Base-by-base conservation (phyloP, 2,329 filamentous ascomycete species). In the Ophiostoma populinum region DNA sequence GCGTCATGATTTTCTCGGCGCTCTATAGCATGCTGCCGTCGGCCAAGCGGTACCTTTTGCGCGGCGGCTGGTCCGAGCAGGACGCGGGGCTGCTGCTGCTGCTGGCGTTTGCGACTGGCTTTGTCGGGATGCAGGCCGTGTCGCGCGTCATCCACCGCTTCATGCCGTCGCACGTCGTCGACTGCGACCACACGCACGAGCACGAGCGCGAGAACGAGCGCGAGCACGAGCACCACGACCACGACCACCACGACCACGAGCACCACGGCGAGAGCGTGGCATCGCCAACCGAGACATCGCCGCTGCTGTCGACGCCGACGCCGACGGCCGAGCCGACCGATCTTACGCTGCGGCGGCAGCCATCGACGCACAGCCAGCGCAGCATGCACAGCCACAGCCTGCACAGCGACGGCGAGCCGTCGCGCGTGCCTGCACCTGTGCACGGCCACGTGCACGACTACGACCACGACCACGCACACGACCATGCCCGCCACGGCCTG, bases 1-100 rank as follows among this genome's bases (percentile, higher is more conserved):
- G 90, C 28, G 86, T 95, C 30, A 92, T 98, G 85, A 68, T 93
- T 26, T 94, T 93, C 55, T 93, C 86, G 24, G 76, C 87, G 1
- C 58, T 95, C 20, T 92, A 86, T 54, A 90, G 76, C 55, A 94
- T 95, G 80, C 67, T 95, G 7, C 87, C 87, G 8, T 83, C 81
- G 15, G 75, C 87, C 2, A 85, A 79, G 49, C 63, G 63, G 25
- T 93, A 92, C 49, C 65, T 98, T 4, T 61, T 67, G 40, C 63
- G 73, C 36, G 78, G 74, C 34, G 75, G 74, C 12, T 75, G 75
- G 54, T 64, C 69, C 7, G 62, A 80, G 3, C 69, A 75, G 41
- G 51, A 57, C 2, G 81, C 86, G 6, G 76, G 75, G 11, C 67
- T 80, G 47, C 56, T 73, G 21, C 61, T 85, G 48, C 75, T 85